Percentiles rank a stretch among this genome's conserved stretches.
Evolutionary conservation across 2,329 filamentous ascomycete genomes (phyloP).

Genomic region (Trichoderma koningiopsis): DNA sequence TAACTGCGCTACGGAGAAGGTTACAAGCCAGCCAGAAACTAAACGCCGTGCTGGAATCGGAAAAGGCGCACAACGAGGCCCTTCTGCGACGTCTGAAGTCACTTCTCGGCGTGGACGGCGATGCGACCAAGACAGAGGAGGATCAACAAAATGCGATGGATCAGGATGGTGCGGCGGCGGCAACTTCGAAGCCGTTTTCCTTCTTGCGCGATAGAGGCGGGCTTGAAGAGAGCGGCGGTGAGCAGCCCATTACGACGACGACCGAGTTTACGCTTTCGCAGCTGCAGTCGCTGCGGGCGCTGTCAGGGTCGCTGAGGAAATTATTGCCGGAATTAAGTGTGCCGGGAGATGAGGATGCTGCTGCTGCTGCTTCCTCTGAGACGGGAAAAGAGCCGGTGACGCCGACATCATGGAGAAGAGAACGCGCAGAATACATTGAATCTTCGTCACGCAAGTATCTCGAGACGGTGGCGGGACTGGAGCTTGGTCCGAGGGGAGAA

Average conservation of each 20-base stretch:
- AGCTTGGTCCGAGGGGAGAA: constrained; percentile 62
- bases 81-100: constrained; percentile 65
- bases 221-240: constrained; percentile 53
- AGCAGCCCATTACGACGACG: constrained; percentile 67
- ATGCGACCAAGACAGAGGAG: constrained; percentile 25
- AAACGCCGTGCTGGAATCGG: constrained; percentile 67
- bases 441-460: constrained; percentile 74
- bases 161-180: constrained; percentile 23
- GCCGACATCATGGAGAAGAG: constrained; percentile 61
- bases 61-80: constrained; percentile 71
- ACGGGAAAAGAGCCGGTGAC: constrained; percentile 33
- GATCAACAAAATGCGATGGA: neutral
- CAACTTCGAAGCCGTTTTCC: constrained; percentile 44
- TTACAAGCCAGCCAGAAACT: constrained; percentile 79
- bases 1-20: constrained; percentile 72
- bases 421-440: constrained; percentile 83
- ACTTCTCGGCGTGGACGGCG: constrained; percentile 40
- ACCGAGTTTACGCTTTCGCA: constrained; percentile 80
- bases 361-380: constrained; percentile 32
- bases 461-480: constrained; percentile 68
- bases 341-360: constrained; percentile 40
- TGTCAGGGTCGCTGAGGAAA: constrained; percentile 62
- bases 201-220: constrained; percentile 60
- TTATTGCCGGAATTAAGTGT: constrained; percentile 64
- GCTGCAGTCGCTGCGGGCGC: constrained; percentile 72